Base-by-base conservation (phyloP, 257 asterid species). In the Penstemon eatonii region DNA sequence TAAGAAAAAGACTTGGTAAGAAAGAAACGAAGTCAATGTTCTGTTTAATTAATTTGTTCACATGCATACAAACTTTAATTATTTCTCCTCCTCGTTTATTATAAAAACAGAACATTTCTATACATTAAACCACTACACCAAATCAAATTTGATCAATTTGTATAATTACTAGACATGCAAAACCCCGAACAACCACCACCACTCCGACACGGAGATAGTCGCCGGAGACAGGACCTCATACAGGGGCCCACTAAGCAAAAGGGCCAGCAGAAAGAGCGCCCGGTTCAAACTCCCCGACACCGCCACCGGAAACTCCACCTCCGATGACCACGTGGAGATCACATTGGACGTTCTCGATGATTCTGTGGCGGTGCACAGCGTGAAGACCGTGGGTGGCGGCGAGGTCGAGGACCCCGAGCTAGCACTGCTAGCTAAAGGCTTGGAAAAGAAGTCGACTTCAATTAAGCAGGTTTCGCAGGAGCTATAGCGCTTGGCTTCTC, bases 321-420 rank as follows among this genome's bases (percentile, higher is more conserved):
- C 19, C 59, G 33, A 37, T 9, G 19, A 75, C 8, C 12, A 67
- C 42, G 98, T 93, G 1, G 97, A 93, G 80, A 93, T 90, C 72
- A 93, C 97, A 15, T 90, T 93, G 45, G 96, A 93, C 69, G 92
- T 93, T 11, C 71, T 85, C 15, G 33, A 25, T 1, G 33, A 25
- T 25, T 25, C 33, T 2, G 97, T 92, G 79, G 98, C 98, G 41
- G 95, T 92, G 13, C 96, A 88, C 81, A 90, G 97, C 68, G 91
- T 92, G 3, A 92, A 85, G 73, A 79, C 89, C 3, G 93, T 96
- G 33, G 93, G 81, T 12, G 98, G 97, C 3, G 94, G 83, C 3
- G 89, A 85, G 61, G 87, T 88, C 75, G 96, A 92, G 76, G 97
- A 88, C 50, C 97, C 96, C 0, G 98, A 90, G 83, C 77, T 92